Evolutionary conservation across 805 yeast genomes (phyloP).

Genomic region (Yamadazyma sp.): DNA sequence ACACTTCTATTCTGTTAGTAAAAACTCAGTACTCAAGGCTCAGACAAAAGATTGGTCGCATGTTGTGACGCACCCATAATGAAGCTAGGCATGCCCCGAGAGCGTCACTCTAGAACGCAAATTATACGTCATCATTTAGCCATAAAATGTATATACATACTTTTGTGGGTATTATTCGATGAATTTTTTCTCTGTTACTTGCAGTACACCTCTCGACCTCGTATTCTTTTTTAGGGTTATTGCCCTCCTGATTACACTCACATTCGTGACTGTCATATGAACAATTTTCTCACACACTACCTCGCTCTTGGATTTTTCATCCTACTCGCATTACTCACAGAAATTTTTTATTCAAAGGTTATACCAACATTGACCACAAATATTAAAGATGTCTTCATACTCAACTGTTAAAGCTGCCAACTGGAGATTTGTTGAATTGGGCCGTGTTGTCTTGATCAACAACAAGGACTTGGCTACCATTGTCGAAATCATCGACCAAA

Average conservation of each 20-base stretch:
- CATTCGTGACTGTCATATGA: slow-evolving; percentile 1
- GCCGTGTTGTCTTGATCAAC: slow-evolving; percentile 92
- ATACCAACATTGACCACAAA: slow-evolving; percentile 9
- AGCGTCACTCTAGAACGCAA: slow-evolving; percentile 47
- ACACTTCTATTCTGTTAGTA: too few species aligned
- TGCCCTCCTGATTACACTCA: background rate
- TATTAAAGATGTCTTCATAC: slow-evolving; percentile 28
- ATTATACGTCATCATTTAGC: slow-evolving; percentile 40
- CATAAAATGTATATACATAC: too few species aligned
- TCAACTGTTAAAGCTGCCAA: slow-evolving; percentile 89
- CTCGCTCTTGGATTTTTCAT: slow-evolving; percentile 10
- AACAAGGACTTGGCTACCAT: slow-evolving; percentile 92
- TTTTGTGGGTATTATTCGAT: too few species aligned
- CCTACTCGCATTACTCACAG: slow-evolving; percentile 13
- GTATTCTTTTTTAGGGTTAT: background rate
- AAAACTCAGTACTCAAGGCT: too few species aligned
- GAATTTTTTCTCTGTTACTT: too few species aligned
- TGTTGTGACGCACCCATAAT: slow-evolving; percentile 28
- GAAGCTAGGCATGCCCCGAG: slow-evolving; percentile 50
- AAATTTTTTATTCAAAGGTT: slow-evolving; percentile 16
- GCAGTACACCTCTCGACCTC: too few species aligned
- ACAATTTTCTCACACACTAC: background rate
- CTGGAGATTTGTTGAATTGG: slow-evolving; percentile 99
- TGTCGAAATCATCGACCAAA: slow-evolving; percentile 99
- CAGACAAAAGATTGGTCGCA: slow-evolving; percentile 40